Percentiles rank a stretch among this genome's conserved stretches.
phyloP scores from a whole-genome alignment of 1,284 basidiomycete species.

The Puccinia novopanici region DNA sequence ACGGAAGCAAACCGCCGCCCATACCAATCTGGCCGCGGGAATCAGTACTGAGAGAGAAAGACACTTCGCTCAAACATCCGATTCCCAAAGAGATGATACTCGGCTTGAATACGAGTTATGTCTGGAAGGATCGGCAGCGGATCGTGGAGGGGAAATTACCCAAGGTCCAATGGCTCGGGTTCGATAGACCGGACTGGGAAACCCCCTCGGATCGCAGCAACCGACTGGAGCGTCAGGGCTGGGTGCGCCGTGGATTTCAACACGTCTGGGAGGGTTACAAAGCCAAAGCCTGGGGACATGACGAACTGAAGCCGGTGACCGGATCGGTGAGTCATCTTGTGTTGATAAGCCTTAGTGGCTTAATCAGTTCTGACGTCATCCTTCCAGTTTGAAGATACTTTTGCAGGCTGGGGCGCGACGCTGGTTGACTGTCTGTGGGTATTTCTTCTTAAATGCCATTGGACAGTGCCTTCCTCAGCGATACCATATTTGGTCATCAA shows the following conservation, averaged over 20 bases:
- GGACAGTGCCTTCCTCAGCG: no score
- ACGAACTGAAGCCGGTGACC: constrained; percentile 39
- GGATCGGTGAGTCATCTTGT: constrained; percentile 14
- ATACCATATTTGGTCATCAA: not conserved
- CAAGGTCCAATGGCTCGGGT: constrained; percentile 29
- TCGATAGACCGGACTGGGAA: constrained; percentile 35
- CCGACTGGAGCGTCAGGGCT: constrained; percentile 28
- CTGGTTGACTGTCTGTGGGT: constrained; percentile 45
- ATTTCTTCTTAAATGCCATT: not conserved
- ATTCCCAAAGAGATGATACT: constrained; percentile 7
- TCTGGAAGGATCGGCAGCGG: constrained; percentile 1
- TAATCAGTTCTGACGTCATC: not conserved
- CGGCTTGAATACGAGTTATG: constrained; percentile 23
- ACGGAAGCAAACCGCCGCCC: constrained; percentile 26
- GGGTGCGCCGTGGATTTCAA: constrained; percentile 38
- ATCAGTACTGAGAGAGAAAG: not conserved
- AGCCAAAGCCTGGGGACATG: constrained; percentile 44
- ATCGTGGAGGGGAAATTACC: constrained; percentile 5
- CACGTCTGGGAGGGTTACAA: constrained; percentile 49
- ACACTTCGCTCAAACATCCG: not conserved
- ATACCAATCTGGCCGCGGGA: constrained; percentile 10
- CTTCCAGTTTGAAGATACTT: constrained; percentile 22
- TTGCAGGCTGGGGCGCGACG: constrained; percentile 39
- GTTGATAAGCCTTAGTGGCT: not conserved
- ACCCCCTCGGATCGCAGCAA: not conserved